phyloP scores from a whole-genome alignment of 331 rosid genomes.

The Erythrophleum ivorense region DNA sequence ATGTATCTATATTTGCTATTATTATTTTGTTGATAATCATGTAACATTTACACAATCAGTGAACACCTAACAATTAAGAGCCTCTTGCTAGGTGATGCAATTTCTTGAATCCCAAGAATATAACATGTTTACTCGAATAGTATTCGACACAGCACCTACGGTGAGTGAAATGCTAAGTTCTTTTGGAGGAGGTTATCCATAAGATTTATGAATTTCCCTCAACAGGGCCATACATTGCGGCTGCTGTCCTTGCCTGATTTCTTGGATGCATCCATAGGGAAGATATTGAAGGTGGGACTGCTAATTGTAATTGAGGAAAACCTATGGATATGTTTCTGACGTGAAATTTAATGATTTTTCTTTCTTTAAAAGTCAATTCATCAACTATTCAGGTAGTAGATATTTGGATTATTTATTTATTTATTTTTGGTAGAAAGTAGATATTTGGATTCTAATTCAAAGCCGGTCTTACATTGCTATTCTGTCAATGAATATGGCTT shows the following conservation, averaged over 20 bases:
- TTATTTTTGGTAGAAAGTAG: neutral
- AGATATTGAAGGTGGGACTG: constrained; percentile 74
- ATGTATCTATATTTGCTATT: constrained; percentile 31
- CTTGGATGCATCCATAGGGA: constrained; percentile 95
- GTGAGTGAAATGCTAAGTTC: constrained; percentile 53
- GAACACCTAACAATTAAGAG: constrained; percentile 34
- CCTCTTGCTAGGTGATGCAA: constrained; percentile 84
- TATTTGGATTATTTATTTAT: no score
- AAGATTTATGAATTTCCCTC: constrained; percentile 12
- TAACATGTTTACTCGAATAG: constrained; percentile 88
- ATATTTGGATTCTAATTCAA: neutral
- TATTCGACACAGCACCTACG: constrained; percentile 97
- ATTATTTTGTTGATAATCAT: constrained; percentile 19
- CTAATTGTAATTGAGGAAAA: neutral
- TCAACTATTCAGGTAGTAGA: neutral
- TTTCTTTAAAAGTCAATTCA: neutral
- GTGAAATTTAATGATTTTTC: neutral
- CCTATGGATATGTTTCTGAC: neutral
- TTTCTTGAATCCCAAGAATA: constrained; percentile 82
- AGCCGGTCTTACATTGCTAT: neutral
- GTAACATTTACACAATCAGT: neutral
- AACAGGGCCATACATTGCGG: constrained; percentile 85
- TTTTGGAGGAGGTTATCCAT: neutral
- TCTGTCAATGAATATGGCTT: neutral
- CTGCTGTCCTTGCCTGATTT: constrained; percentile 49